Conservation (phyloP, 805 yeast species). For the Saccharomycopsis fibuligera region DNA sequence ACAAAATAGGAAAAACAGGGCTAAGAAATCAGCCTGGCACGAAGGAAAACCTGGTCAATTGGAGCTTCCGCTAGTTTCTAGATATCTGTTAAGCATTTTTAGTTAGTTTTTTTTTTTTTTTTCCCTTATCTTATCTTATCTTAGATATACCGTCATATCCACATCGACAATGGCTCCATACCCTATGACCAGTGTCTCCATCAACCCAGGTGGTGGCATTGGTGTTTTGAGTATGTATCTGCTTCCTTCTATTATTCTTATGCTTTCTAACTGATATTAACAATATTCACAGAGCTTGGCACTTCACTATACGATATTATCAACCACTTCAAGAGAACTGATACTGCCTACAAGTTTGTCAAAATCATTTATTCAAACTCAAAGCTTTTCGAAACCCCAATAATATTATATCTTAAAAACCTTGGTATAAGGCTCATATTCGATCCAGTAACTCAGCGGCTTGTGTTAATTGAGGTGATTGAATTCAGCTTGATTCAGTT, state of each 20-base stretch:
- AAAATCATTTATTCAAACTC: constrained; percentile 13
- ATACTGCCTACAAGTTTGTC: background rate
- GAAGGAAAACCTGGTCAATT: too few species aligned
- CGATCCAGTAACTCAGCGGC: constrained; percentile 14
- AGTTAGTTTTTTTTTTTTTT: too few species aligned
- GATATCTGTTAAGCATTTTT: too few species aligned
- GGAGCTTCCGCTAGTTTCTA: too few species aligned
- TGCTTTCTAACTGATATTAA: too few species aligned
- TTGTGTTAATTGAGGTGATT: constrained; percentile 15
- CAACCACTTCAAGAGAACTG: constrained; percentile 13
- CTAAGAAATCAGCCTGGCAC: too few species aligned
- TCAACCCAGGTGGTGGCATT: constrained; percentile 10
- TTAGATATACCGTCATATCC: too few species aligned
- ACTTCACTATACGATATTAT: constrained; percentile 13
- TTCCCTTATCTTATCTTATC: too few species aligned
- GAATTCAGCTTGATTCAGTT: constrained; percentile 14
- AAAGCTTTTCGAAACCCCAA: constrained; percentile 16
- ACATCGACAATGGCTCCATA: background rate
- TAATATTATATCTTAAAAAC: constrained; percentile 15
- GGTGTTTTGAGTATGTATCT: constrained; percentile 12
- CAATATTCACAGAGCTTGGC: constrained; percentile 15
- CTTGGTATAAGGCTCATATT: constrained; percentile 15
- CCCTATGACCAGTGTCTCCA: constrained; percentile 2
- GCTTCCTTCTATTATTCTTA: background rate
- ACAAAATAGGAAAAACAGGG: too few species aligned